Percentiles rank a stretch among this genome's conserved stretches.
phyloP scores from a whole-genome alignment of 495 filamentous ascomycete species.

The Pseudevernia furfuracea region DNA sequence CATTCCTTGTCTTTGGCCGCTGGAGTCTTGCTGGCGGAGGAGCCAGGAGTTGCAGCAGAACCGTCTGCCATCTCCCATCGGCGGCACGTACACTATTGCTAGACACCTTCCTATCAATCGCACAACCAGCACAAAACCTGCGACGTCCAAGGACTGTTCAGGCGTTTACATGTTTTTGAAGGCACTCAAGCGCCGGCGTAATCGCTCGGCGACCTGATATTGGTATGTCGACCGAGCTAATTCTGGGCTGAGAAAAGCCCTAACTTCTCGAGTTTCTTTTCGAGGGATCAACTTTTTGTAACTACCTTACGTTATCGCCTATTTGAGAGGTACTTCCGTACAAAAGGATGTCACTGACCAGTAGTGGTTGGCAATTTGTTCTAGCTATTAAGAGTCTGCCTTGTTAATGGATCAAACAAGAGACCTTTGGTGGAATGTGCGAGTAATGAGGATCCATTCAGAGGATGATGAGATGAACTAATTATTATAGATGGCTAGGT shows the following conservation, averaged over 20 bases:
- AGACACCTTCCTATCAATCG: neutral
- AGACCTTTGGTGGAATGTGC: neutral
- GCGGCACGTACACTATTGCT: neutral
- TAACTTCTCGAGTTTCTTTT: neutral
- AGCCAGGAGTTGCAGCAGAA: conserved; percentile 42
- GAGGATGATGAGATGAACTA: neutral
- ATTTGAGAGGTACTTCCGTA: neutral
- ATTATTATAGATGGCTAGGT: neutral
- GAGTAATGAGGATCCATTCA: neutral
- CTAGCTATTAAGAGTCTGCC: neutral
- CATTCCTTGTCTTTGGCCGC: conserved; percentile 71
- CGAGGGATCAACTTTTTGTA: too few species aligned
- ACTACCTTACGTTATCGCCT: neutral
- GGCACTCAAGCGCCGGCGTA: neutral
- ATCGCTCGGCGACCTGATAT: neutral
- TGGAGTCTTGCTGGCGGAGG: conserved; percentile 36
- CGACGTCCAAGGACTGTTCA: neutral
- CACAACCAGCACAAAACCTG: neutral
- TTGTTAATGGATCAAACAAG: neutral
- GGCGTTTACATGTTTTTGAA: neutral
- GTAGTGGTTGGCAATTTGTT: neutral
- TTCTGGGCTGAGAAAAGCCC: neutral
- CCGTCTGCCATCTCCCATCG: conserved; percentile 24
- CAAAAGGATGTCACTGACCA: neutral
- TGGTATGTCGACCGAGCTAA: neutral